Conservation (phyloP, 2,329 filamentous ascomycete genomes). For the Alternaria arborescens region DNA sequence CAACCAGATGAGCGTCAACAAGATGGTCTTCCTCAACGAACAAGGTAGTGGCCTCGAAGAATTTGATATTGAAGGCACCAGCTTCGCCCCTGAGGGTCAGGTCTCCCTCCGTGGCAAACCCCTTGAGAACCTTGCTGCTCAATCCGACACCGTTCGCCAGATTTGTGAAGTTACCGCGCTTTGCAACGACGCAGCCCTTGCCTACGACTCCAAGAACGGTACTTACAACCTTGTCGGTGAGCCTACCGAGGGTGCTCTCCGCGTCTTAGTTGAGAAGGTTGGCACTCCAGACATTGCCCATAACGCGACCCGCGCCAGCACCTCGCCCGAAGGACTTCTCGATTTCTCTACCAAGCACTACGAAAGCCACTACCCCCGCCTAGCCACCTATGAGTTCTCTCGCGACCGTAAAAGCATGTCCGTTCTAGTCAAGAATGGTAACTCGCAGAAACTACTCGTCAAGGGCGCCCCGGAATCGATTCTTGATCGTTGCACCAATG, state of each 20-base stretch:
- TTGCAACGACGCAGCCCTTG: slow-evolving; percentile 87
- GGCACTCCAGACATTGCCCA: slow-evolving; percentile 75
- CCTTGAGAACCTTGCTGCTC: slow-evolving; percentile 72
- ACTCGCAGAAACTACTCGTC: slow-evolving; percentile 82
- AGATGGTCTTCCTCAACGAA: slow-evolving; percentile 83
- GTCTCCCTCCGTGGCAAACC: slow-evolving; percentile 74
- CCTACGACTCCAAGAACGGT: slow-evolving; percentile 79
- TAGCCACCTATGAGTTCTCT: slow-evolving; percentile 96
- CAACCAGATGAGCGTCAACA: slow-evolving; percentile 99
- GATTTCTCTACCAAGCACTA: slow-evolving; percentile 87
- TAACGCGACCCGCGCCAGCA: slow-evolving; percentile 61
- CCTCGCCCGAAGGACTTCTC: slow-evolving; percentile 68
- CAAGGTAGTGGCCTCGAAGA: slow-evolving; percentile 79
- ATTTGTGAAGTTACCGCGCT: slow-evolving; percentile 75
- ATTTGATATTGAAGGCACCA: slow-evolving; percentile 89
- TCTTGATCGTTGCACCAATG: slow-evolving; percentile 87
- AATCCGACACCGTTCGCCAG: slow-evolving; percentile 80
- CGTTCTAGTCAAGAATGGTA: slow-evolving; percentile 78
- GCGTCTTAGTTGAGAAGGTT: slow-evolving; percentile 92
- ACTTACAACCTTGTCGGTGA: slow-evolving; percentile 87
- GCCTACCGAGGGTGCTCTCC: slow-evolving; percentile 91
- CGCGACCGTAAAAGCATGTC: slow-evolving; percentile 99
- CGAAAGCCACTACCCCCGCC: slow-evolving; percentile 75
- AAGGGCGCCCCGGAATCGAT: slow-evolving; percentile 97
- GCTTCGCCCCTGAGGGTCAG: slow-evolving; percentile 83